Conservation (phyloP, 306 rosid species). For the Argentina anserina region DNA sequence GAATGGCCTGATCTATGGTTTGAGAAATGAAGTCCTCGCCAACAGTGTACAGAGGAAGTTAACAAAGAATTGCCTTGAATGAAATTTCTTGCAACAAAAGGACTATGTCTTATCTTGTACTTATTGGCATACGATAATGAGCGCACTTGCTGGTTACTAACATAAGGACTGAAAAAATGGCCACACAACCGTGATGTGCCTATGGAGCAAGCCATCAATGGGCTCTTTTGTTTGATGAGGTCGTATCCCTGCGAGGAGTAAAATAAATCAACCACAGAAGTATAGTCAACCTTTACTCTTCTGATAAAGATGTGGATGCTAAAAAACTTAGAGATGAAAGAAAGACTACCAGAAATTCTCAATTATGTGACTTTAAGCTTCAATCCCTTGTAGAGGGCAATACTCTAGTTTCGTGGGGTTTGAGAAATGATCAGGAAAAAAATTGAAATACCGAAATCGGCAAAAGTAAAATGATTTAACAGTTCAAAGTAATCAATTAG, state of each 20-base stretch:
- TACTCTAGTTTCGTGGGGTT: not conserved
- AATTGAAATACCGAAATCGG: not conserved
- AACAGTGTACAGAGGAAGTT: conserved; percentile 21
- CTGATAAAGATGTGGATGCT: not conserved
- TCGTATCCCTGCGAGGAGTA: conserved; percentile 41
- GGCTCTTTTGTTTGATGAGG: conserved; percentile 36
- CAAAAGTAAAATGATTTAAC: not conserved
- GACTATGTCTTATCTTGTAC: conserved; percentile 30
- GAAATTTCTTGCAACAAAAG: conserved; percentile 35
- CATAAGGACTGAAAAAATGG: conserved; percentile 32
- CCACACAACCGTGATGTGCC: conserved; percentile 32
- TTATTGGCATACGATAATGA: conserved; percentile 25
- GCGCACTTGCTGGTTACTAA: conserved; percentile 36
- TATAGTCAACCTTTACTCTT: not conserved
- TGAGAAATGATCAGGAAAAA: not conserved
- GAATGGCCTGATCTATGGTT: conserved; percentile 30
- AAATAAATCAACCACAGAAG: conserved; percentile 12
- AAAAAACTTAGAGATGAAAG: not conserved
- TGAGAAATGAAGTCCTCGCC: conserved; percentile 34
- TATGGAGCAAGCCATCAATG: conserved; percentile 27
- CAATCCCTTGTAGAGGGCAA: not conserved
- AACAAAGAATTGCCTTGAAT: conserved; percentile 24
- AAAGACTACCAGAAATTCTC: not conserved
- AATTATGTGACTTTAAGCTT: not conserved
- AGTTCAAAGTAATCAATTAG: not conserved